phyloP scores from a whole-genome alignment of 2,329 filamentous ascomycete species.

The Alternaria ventricosa region DNA sequence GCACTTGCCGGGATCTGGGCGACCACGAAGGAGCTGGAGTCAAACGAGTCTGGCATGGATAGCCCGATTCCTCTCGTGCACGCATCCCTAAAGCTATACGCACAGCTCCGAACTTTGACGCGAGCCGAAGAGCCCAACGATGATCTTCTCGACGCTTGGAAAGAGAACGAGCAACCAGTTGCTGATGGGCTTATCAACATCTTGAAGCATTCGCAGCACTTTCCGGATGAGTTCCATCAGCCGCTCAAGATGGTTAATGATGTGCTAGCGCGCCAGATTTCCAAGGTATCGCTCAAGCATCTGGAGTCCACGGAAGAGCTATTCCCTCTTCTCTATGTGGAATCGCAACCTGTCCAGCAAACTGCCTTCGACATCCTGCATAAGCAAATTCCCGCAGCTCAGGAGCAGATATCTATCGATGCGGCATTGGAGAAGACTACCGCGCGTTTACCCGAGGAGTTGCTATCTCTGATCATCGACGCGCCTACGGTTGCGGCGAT shows the following conservation, averaged over 20 bases:
- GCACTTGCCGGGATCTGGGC: conserved; percentile 49
- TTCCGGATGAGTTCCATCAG: conserved; percentile 63
- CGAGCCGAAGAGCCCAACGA: conserved; percentile 74
- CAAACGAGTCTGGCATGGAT: conserved; percentile 33
- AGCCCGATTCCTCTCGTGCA: conserved; percentile 65
- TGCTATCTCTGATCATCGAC: conserved; percentile 82
- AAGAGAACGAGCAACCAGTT: conserved; percentile 63
- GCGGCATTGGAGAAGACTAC: conserved; percentile 73
- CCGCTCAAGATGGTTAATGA: conserved; percentile 78
- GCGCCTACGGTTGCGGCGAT: conserved; percentile 74
- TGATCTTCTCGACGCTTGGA: conserved; percentile 78
- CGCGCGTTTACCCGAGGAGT: conserved; percentile 79
- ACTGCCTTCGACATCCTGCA: conserved; percentile 83
- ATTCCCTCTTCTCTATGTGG: conserved; percentile 77
- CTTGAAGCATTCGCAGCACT: conserved; percentile 62
- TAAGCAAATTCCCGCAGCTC: conserved; percentile 75
- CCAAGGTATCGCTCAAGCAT: conserved; percentile 66
- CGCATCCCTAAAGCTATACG: conserved; percentile 74
- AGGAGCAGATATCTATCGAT: conserved; percentile 84
- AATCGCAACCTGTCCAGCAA: conserved; percentile 76
- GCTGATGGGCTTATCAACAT: conserved; percentile 67
- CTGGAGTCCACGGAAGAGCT: conserved; percentile 71
- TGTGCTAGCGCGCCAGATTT: conserved; percentile 72
- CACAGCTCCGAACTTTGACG: conserved; percentile 65
- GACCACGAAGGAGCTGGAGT: conserved; percentile 30